Evolutionary conservation across 768 basidiomycete species (phyloP).

Genomic region (Glaciozyma martinii): DNA sequence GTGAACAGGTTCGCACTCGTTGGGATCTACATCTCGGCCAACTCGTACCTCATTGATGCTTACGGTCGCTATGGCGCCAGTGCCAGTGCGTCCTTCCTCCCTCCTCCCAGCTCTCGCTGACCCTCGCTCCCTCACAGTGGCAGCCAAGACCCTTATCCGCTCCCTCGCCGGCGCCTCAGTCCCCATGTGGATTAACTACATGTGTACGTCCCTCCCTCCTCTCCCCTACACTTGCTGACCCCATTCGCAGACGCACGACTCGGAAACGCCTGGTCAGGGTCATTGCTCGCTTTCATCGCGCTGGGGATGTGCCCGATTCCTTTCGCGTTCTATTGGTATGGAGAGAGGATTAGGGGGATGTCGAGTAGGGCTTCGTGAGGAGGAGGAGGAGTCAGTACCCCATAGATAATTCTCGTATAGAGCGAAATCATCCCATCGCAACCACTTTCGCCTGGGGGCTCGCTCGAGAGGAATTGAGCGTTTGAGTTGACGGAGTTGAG

Average conservation of each 20-base stretch:
- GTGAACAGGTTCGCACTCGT: slow-evolving; percentile 23
- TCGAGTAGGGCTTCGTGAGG: too few species aligned
- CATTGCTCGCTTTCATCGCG: slow-evolving; percentile 33
- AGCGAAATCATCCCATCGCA: too few species aligned
- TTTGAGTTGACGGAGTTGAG: too few species aligned
- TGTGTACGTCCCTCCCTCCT: background rate
- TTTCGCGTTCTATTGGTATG: slow-evolving; percentile 5
- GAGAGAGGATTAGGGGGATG: background rate
- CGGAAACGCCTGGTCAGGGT: slow-evolving; percentile 12
- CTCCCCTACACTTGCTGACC: too few species aligned
- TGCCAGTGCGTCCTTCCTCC: slow-evolving; percentile 4
- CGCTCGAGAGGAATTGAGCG: too few species aligned
- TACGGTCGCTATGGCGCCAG: background rate
- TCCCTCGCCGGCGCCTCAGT: slow-evolving; percentile 34
- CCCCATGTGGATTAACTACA: slow-evolving; percentile 35
- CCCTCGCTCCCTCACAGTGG: slow-evolving; percentile 31
- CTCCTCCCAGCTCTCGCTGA: slow-evolving; percentile 17
- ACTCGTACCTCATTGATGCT: slow-evolving; percentile 30
- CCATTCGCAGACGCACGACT: slow-evolving; percentile 12
- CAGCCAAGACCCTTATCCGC: slow-evolving; percentile 36
- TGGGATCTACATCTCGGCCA: slow-evolving; percentile 36
- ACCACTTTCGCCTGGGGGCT: too few species aligned
- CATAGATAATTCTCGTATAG: too few species aligned
- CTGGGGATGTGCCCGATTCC: slow-evolving; percentile 33
- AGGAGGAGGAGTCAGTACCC: too few species aligned